phyloP scores from a whole-genome alignment of 805 yeast species.

The Ogataea angusta region DNA sequence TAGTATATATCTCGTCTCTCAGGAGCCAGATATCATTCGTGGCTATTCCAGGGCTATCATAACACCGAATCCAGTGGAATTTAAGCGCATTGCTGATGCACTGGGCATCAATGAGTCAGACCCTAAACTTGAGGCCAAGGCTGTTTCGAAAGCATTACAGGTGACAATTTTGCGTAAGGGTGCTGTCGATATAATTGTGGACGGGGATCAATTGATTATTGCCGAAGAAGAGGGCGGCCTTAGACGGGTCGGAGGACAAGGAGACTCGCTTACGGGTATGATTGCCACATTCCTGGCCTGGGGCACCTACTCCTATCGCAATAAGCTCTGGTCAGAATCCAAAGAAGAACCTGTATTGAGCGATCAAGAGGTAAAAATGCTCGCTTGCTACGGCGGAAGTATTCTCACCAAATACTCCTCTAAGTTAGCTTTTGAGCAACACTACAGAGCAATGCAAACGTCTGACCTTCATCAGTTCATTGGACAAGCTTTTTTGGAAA shows the following conservation, averaged over 20 bases:
- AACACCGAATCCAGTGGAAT: conserved; percentile 91
- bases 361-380: conserved; percentile 33
- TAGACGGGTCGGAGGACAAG: conserved; percentile 94
- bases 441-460: conserved; percentile 82
- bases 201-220: conserved; percentile 40
- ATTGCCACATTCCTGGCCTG: conserved; percentile 81
- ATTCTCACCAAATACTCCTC: conserved; percentile 65
- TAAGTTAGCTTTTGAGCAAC: conserved; percentile 55
- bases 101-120: conserved; percentile 31
- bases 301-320: conserved; percentile 62
- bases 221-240: conserved; percentile 58
- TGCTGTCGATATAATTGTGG: conserved; percentile 56
- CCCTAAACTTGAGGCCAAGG: conserved; percentile 22
- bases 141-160: conserved; percentile 48
- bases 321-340: conserved; percentile 54
- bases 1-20: conserved; percentile 65
- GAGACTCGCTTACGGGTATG: conserved; percentile 86
- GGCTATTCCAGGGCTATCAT: conserved; percentile 61
- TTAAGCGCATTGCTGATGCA: conserved; percentile 59
- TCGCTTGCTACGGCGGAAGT: conserved; percentile 73
- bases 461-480: conserved; percentile 71
- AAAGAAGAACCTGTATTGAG: conserved; percentile 31
- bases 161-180: conserved; percentile 78
- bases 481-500: conserved; percentile 51
- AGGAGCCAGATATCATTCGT: conserved; percentile 50